Conservation (phyloP, 1,284 basidiomycete species). For the Trichosporon sp. region DNA sequence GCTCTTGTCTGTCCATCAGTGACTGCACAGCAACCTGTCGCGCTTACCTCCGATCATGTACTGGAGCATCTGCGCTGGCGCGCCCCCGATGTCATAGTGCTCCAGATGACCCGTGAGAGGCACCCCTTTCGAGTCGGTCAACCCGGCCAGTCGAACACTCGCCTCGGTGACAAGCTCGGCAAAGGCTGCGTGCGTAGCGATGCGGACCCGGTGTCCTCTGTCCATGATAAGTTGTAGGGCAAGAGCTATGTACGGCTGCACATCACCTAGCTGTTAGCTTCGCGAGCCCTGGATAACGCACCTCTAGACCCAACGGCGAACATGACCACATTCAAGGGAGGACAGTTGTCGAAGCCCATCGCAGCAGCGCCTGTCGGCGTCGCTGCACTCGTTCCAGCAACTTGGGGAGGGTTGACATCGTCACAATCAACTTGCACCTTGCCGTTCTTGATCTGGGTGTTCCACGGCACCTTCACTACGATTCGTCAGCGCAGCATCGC, state of each 20-base stretch:
- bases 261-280: constrained; percentile 61
- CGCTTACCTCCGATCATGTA: constrained; percentile 54
- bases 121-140: constrained; percentile 60
- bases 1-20: constrained; percentile 42
- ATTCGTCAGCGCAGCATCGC: not conserved
- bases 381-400: not conserved
- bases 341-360: constrained; percentile 31
- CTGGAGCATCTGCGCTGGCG: constrained; percentile 54
- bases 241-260: constrained; percentile 70
- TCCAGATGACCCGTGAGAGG: constrained; percentile 45
- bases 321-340: constrained; percentile 65
- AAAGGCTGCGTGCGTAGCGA: constrained; percentile 70
- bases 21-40: not conserved
- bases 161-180: constrained; percentile 61
- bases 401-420: not conserved
- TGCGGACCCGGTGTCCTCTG: constrained; percentile 65
- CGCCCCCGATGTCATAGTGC: constrained; percentile 52
- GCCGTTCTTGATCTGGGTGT: not conserved
- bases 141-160: constrained; percentile 61
- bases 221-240: constrained; percentile 62
- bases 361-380: not conserved
- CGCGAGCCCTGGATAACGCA: constrained; percentile 38
- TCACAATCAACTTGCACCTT: not conserved
- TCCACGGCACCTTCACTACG: not conserved
- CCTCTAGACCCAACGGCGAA: constrained; percentile 69